Percentiles rank a stretch among this genome's conserved stretches.
Conservation (phyloP, 106 monocot genomes). For the Chionographis japonica region DNA sequence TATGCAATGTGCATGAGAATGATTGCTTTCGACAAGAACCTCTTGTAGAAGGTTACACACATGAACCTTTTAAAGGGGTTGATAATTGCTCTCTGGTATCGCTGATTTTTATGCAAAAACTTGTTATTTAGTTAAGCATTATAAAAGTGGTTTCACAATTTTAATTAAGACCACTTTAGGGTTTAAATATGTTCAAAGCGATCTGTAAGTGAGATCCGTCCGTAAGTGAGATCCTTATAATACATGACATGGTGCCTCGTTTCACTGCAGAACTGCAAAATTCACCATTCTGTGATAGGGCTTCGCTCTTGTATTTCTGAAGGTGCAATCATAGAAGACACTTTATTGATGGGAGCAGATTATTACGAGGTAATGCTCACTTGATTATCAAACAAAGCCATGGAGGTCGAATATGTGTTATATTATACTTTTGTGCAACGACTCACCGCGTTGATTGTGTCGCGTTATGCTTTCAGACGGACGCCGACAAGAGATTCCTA, state of each 20-base stretch:
- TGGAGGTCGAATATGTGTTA: neutral
- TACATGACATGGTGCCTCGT: neutral
- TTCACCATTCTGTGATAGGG: conserved; percentile 88
- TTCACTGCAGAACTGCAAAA: conserved; percentile 70
- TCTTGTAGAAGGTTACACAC: too few relatives aligned
- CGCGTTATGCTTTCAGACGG: conserved; percentile 44
- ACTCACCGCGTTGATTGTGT: neutral
- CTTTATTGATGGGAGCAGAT: conserved; percentile 95
- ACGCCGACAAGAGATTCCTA: conserved; percentile 64
- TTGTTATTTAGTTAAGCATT: too few relatives aligned
- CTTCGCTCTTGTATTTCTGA: conserved; percentile 93
- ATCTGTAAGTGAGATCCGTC: too few relatives aligned
- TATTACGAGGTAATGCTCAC: conserved; percentile 78
- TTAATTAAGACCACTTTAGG: too few relatives aligned
- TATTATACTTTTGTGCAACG: neutral
- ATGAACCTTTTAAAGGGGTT: too few relatives aligned
- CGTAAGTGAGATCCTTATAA: too few relatives aligned
- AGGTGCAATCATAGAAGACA: conserved; percentile 88
- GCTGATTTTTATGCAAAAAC: too few relatives aligned
- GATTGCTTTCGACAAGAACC: too few relatives aligned
- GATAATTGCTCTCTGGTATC: too few relatives aligned
- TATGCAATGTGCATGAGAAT: too few relatives aligned
- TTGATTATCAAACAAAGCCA: neutral
- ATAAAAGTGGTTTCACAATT: too few relatives aligned
- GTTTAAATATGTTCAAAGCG: too few relatives aligned